Percentiles rank a stretch among this genome's conserved stretches.
Conservation (phyloP, 164 flowering plant genomes). For the Magnolia changhungtana region DNA sequence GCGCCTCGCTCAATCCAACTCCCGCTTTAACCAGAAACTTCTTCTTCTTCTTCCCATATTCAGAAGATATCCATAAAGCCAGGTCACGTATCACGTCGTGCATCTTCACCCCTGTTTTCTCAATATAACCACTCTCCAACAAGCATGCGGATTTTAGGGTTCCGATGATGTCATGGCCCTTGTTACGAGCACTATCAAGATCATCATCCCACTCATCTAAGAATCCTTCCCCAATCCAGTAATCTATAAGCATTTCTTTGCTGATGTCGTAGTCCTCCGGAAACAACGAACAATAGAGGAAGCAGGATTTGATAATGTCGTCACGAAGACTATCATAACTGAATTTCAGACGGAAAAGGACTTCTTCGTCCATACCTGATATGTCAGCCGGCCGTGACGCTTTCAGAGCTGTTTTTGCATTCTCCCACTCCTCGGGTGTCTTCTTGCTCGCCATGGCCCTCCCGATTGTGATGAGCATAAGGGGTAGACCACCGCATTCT, state of each 20-base stretch:
- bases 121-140: conserved; percentile 6
- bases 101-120: conserved; percentile 11
- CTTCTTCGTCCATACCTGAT: background rate
- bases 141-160: conserved; percentile 13
- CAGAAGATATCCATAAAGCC: conserved; percentile 18
- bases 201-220: conserved; percentile 5
- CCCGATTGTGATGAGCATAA: conserved; percentile 6
- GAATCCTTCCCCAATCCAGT: conserved; percentile 17
- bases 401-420: conserved; percentile 6
- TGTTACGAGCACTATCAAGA: conserved; percentile 6
- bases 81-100: conserved; percentile 14
- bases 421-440: conserved; percentile 5
- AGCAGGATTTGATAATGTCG: background rate
- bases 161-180: conserved; percentile 9
- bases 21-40: conserved; percentile 8
- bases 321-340: conserved; percentile 12
- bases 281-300: conserved; percentile 12
- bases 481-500: conserved; percentile 12
- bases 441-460: conserved; percentile 15
- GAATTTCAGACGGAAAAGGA: conserved; percentile 5
- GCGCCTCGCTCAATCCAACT: background rate
- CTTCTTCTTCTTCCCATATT: background rate
- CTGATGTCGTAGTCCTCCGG: conserved; percentile 10
- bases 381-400: background rate
- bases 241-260: conserved; percentile 6